These are phyloP conservation scores for Amanita fuliginea DNA, from an alignment of 768 basidiomycete genomes.

Conservation along the genomic window DNA sequence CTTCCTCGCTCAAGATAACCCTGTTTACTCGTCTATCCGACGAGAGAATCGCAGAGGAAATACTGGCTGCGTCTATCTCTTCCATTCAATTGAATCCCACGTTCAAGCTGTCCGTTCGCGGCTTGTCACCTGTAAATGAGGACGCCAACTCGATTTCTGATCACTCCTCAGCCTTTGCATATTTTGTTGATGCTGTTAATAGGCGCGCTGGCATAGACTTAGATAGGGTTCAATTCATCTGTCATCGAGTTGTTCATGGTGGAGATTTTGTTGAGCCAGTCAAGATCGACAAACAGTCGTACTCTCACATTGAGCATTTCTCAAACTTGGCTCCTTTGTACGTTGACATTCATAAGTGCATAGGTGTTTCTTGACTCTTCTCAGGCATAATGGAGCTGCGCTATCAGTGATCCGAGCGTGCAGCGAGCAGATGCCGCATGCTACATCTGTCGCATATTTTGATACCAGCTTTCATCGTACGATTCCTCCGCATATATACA, in stretches of 20 bases:
- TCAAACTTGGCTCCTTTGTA: slow-evolving; percentile 76
- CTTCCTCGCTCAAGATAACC: slow-evolving; percentile 78
- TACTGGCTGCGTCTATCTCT: slow-evolving; percentile 42
- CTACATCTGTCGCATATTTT: slow-evolving; percentile 75
- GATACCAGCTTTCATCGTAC: slow-evolving; percentile 80
- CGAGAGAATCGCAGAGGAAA: slow-evolving; percentile 24
- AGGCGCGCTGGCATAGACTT: slow-evolving; percentile 29
- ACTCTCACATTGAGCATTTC: slow-evolving; percentile 61
- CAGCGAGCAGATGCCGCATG: slow-evolving; percentile 47
- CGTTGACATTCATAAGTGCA: slow-evolving; percentile 15
- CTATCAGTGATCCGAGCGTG: slow-evolving; percentile 53
- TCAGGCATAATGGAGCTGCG: slow-evolving; percentile 53
- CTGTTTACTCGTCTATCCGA: slow-evolving; percentile 30
- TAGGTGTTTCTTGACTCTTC: background rate
- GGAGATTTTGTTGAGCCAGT: slow-evolving; percentile 69
- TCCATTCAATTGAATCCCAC: slow-evolving; percentile 46
- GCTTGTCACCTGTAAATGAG: slow-evolving; percentile 11
- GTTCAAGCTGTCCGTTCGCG: slow-evolving; percentile 37
- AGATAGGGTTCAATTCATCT: slow-evolving; percentile 39
- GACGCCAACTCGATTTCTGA: slow-evolving; percentile 29
- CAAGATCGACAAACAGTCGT: slow-evolving; percentile 53
- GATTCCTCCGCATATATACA: slow-evolving; percentile 66
- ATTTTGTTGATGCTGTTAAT: slow-evolving; percentile 43
- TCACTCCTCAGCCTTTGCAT: slow-evolving; percentile 51
- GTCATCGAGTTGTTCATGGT: slow-evolving; percentile 82